Percentiles rank a stretch among this genome's conserved stretches.
Conservation (phyloP, 495 filamentous ascomycete species). For the Aspergillus biplanus region DNA sequence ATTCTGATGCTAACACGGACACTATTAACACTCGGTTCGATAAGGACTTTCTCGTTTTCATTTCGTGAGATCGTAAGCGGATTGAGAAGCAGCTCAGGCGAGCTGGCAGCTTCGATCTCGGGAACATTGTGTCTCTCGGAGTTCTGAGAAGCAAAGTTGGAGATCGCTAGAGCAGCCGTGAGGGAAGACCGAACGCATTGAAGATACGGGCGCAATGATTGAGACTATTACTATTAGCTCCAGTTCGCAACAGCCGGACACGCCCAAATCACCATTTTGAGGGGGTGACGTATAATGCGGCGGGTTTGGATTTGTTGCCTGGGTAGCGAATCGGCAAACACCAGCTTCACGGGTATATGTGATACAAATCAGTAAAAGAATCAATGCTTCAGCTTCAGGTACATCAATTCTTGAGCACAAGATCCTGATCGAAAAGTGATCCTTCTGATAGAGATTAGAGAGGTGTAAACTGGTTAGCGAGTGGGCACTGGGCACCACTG, state of each 20-base stretch:
- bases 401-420: constrained; percentile 5
- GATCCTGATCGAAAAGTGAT: background rate
- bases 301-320: constrained; percentile 9
- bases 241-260: background rate
- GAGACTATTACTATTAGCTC: constrained; percentile 64
- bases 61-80: constrained; percentile 87
- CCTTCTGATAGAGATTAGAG: background rate
- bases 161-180: constrained; percentile 90
- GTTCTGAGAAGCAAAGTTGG: constrained; percentile 96
- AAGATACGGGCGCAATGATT: constrained; percentile 97
- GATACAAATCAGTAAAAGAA: background rate
- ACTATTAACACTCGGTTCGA: constrained; percentile 95
- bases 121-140: constrained; percentile 97
- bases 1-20: constrained; percentile 96
- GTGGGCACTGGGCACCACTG: constrained; percentile 23
- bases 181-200: constrained; percentile 93
- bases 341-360: constrained; percentile 8
- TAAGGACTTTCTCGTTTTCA: constrained; percentile 87
- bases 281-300: constrained; percentile 26
- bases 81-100: constrained; percentile 93
- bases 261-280: constrained; percentile 25
- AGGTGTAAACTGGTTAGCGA: constrained; percentile 19
- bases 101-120: constrained; percentile 90
- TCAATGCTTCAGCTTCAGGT: constrained; percentile 9
- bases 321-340: constrained; percentile 5